A percentile compares a stretch with the other conserved stretches of the same genome.
phyloP scores from a whole-genome alignment of 164 flowering plant species.

The Vitis amurensis region DNA sequence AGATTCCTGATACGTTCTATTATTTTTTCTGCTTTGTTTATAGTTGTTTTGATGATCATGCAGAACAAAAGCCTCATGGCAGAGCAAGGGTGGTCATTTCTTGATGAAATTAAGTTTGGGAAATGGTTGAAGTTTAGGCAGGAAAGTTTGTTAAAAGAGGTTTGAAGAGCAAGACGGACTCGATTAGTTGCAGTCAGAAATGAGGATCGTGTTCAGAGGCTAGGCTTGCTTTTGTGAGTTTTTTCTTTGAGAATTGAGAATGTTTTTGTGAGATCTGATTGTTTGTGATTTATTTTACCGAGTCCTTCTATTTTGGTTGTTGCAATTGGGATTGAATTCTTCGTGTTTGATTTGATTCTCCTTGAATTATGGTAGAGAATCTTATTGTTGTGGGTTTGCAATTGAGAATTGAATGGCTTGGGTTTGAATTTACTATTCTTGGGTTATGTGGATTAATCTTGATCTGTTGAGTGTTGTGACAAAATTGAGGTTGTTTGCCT shows the following conservation, averaged over 20 bases:
- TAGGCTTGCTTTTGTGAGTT: conserved; percentile 72
- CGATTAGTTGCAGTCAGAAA: conserved; percentile 38
- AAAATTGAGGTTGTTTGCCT: too few relatives aligned
- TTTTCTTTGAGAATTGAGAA: not conserved
- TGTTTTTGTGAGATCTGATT: not conserved
- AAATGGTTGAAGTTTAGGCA: conserved; percentile 55
- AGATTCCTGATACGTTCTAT: too few relatives aligned
- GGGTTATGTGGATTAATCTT: not conserved
- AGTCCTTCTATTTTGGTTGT: too few relatives aligned
- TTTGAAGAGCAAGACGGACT: conserved; percentile 32
- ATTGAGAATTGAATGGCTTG: not conserved
- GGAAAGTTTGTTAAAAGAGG: conserved; percentile 16
- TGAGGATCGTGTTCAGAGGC: conserved; percentile 57
- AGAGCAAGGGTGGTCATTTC: conserved; percentile 21
- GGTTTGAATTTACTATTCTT: not conserved
- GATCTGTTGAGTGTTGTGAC: not conserved
- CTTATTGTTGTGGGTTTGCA: not conserved
- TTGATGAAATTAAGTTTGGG: conserved; percentile 46
- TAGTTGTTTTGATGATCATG: conserved; percentile 37
- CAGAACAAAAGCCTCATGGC: conserved; percentile 60
- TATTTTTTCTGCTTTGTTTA: too few relatives aligned
- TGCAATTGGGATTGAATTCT: too few relatives aligned
- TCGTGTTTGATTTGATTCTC: too few relatives aligned
- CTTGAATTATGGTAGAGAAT: too few relatives aligned
- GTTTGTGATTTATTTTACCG: not conserved